phyloP scores from a whole-genome alignment of 73 alveolate genomes.

The Blepharisma japonicum region DNA sequence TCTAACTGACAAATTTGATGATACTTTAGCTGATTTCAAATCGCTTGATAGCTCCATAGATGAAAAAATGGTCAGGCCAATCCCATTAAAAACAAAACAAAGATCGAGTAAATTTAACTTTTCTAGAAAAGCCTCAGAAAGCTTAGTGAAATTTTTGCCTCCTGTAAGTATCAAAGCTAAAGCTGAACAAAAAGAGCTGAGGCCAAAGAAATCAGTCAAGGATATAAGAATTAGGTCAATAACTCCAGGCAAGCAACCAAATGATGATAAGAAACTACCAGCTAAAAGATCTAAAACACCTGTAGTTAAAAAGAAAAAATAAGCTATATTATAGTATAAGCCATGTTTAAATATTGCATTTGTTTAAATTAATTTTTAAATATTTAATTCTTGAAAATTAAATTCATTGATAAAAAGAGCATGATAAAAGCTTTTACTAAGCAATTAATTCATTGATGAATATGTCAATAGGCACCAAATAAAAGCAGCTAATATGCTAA shows the following conservation, averaged over 20 bases:
- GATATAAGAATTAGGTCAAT: background rate
- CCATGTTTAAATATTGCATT: too few species aligned
- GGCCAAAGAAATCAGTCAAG: background rate
- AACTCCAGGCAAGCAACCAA: constrained; percentile 7
- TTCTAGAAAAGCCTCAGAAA: too few species aligned
- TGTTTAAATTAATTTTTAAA: too few species aligned
- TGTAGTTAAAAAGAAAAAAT: background rate
- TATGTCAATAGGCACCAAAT: too few species aligned
- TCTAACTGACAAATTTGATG: background rate
- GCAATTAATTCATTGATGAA: too few species aligned
- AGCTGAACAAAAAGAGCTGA: background rate
- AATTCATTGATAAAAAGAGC: too few species aligned
- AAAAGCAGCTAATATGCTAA: too few species aligned
- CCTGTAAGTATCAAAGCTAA: background rate
- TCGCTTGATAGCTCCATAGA: background rate
- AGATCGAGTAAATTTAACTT: too few species aligned
- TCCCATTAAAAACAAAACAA: background rate
- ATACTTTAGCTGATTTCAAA: background rate
- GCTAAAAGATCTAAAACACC: constrained; percentile 18
- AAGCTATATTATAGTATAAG: too few species aligned
- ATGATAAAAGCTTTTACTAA: too few species aligned
- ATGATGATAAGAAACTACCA: background rate
- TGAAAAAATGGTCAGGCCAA: background rate
- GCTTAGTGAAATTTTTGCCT: background rate
- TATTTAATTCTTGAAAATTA: too few species aligned